Evolutionary conservation across 2,329 filamentous ascomycete species (phyloP).

Genomic region (Aspergillus ochraceus): DNA sequence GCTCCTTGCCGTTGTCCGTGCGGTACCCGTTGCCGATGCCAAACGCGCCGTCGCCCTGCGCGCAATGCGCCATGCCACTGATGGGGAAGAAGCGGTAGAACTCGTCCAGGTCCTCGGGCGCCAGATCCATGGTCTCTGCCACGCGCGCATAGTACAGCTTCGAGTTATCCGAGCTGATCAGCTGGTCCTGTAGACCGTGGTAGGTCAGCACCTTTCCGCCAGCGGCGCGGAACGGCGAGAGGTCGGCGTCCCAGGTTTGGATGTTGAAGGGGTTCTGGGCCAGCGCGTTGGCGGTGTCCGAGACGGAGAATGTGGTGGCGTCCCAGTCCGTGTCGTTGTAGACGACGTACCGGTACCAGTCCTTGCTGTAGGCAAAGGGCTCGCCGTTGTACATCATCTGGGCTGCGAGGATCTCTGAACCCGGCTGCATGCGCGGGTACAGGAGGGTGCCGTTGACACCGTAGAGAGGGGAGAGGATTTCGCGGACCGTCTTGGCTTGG

Average conservation of each 20-base stretch:
- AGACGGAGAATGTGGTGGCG: conserved; percentile 37
- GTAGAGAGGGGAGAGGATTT: conserved; percentile 35
- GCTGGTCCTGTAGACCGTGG: conserved; percentile 47
- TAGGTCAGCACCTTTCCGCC: conserved; percentile 45
- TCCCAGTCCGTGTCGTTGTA: conserved; percentile 43
- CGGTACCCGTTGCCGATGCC: conserved; percentile 38
- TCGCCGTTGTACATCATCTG: conserved; percentile 37
- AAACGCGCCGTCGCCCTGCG: conserved; percentile 43
- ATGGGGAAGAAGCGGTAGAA: conserved; percentile 53
- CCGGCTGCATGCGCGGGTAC: conserved; percentile 39
- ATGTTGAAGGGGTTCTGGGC: conserved; percentile 50
- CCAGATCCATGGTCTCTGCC: conserved; percentile 35
- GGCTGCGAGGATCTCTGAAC: conserved; percentile 27
- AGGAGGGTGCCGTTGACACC: conserved; percentile 30
- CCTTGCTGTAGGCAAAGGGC: conserved; percentile 38
- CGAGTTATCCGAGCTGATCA: conserved; percentile 54
- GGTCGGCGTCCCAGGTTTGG: conserved; percentile 50
- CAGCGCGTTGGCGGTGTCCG: conserved; percentile 38
- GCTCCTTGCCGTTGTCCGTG: conserved; percentile 25
- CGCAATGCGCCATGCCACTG: conserved; percentile 57
- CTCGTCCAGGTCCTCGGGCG: conserved; percentile 34
- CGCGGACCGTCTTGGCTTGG: conserved; percentile 31
- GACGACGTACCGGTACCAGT: conserved; percentile 49
- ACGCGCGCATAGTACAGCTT: conserved; percentile 55
- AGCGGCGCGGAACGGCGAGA: conserved; percentile 47